Conservation (phyloP, 179 eudicot species). For the Heliamphora pulchella region DNA sequence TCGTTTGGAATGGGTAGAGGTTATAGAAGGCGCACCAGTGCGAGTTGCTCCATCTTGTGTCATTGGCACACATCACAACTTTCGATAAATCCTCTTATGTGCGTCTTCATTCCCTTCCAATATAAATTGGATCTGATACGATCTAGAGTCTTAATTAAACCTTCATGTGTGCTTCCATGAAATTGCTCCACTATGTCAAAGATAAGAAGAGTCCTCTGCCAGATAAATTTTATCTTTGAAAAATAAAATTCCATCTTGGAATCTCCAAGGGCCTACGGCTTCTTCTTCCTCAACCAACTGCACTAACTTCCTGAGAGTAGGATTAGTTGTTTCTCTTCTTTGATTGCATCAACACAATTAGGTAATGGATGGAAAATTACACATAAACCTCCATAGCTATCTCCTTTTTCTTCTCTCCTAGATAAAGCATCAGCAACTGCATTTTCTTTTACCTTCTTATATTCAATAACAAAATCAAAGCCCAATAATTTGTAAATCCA, state of each 20-base stretch:
- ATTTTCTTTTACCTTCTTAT: not conserved
- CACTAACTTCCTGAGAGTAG: not conserved
- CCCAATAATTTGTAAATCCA: constrained; percentile 5
- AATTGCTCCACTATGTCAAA: too few species aligned
- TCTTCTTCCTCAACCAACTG: too few species aligned
- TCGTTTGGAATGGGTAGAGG: not conserved
- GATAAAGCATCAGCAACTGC: constrained; percentile 8
- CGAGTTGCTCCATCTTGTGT: not conserved
- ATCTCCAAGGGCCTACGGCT: too few species aligned
- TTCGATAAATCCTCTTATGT: not conserved
- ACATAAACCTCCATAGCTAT: too few species aligned
- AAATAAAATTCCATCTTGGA: too few species aligned
- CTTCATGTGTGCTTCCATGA: not conserved
- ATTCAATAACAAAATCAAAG: constrained; percentile 5
- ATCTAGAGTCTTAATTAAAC: not conserved
- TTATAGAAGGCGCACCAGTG: not conserved
- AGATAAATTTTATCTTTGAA: too few species aligned
- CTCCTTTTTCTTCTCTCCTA: not conserved
- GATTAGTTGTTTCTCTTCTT: not conserved
- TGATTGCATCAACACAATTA: not conserved
- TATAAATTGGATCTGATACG: not conserved
- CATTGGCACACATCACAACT: not conserved
- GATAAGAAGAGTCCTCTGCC: not conserved
- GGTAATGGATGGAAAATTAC: too few species aligned
- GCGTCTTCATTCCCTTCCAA: not conserved